Evolutionary conservation across 345 rosid genomes (phyloP).

Genomic region (Heritiera fomes): DNA sequence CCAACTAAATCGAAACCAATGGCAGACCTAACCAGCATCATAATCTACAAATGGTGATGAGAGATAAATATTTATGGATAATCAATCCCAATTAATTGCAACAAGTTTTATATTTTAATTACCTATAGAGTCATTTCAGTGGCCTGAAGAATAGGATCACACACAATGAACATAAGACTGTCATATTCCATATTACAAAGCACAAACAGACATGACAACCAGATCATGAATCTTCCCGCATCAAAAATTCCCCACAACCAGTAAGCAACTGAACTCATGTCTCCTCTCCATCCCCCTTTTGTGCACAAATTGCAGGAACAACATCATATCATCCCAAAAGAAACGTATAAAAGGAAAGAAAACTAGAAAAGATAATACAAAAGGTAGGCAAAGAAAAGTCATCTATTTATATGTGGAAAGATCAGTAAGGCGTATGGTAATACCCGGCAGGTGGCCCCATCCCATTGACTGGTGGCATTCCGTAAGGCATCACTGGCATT

Average conservation of each 20-base stretch:
- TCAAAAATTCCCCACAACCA: slow-evolving; percentile 32
- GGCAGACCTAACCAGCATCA: not conserved
- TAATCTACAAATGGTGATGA: not conserved
- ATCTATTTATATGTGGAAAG: slow-evolving; percentile 27
- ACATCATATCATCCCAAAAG: slow-evolving; percentile 25
- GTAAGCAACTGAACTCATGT: slow-evolving; percentile 9
- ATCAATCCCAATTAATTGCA: not conserved
- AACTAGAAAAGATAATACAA: slow-evolving; percentile 18
- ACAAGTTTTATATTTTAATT: not conserved
- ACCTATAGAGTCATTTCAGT: not conserved
- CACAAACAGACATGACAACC: slow-evolving; percentile 34
- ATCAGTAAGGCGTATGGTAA: slow-evolving; percentile 47
- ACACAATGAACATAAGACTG: slow-evolving; percentile 20
- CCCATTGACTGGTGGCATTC: slow-evolving; percentile 57
- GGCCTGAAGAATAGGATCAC: not conserved
- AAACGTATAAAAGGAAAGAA: slow-evolving; percentile 13
- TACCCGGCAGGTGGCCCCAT: slow-evolving; percentile 53
- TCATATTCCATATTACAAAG: slow-evolving; percentile 39
- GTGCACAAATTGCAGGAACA: slow-evolving; percentile 33
- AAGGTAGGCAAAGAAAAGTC: slow-evolving; percentile 32
- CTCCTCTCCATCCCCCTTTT: slow-evolving; percentile 18
- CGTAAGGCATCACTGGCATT: slow-evolving; percentile 48
- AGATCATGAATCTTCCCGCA: slow-evolving; percentile 33
- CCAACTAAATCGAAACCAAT: slow-evolving; percentile 10
- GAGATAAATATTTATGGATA: not conserved